These are phyloP conservation scores for Hydrangea macrophylla DNA, from an alignment of 148 eudicot species.

Conservation along the genomic window DNA sequence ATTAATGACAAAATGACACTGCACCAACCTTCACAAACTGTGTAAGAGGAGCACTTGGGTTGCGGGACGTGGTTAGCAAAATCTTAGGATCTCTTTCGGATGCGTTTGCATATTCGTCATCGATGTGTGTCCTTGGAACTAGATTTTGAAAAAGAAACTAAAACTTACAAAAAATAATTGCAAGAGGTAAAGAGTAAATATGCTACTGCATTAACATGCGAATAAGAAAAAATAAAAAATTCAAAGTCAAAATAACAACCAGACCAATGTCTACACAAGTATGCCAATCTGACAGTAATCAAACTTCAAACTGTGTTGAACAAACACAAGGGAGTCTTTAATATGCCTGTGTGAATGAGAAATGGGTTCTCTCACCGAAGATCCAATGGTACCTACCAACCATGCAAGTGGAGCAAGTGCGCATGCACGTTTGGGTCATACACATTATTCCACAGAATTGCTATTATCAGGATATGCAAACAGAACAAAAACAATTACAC, in stretches of 20 bases:
- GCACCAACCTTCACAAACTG: constrained; percentile 83
- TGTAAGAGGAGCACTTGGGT: constrained; percentile 92
- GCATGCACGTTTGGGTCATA: neutral
- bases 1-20: neutral
- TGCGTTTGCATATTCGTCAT: constrained; percentile 93
- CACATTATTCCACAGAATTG: neutral
- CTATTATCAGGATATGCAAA: neutral
- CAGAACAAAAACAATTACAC: neutral
- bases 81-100: constrained; percentile 84
- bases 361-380: neutral
- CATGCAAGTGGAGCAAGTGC: neutral
- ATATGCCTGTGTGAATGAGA: neutral
- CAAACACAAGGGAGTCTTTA: neutral
- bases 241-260: neutral
- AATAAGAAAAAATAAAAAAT: neutral
- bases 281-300: neutral
- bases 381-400: neutral
- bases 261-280: neutral
- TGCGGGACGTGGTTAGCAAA: constrained; percentile 82
- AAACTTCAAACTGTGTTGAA: neutral
- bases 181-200: neutral
- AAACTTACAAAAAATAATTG: constrained; percentile 13
- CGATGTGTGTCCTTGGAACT: constrained; percentile 85
- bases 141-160: constrained; percentile 8
- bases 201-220: neutral